Base-by-base conservation (phyloP, 768 basidiomycete species). In the Termitomyces sp. region DNA sequence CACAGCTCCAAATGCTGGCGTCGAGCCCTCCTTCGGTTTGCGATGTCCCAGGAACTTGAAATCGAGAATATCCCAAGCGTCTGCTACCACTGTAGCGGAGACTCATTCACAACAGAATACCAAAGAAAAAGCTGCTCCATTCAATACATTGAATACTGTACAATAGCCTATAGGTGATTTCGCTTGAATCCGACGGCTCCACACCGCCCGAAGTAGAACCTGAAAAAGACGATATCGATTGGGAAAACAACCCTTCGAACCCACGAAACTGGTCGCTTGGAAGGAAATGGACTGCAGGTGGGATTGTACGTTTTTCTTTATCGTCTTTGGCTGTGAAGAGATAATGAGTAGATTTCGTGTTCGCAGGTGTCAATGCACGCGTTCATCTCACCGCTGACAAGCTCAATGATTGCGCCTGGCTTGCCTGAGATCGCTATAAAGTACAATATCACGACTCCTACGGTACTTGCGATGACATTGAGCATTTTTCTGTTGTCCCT, bases 401-500 rank as follows among this genome's bases (percentile, higher is more conserved):
- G 67, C 55, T 76, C 87, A 13, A 90, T 89, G 84, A 88, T 91
- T 84, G 88, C 88, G 0, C 88, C 88, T 51, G 87, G 83, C 50
- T 77, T 90, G 32, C 84, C 82, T 16, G 78, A 84, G 35, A 71
- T 89, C 13, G 86, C 83, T 1, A 36, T 59, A 9, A 81, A 77
- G 68, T 89, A 82, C 63, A 69, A 73, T 18, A 85, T 89, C 59
- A 83, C 79, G 9, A 81, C 70, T 70, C 70, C 81, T 24, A 84
- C 87, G 0, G 63, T 84, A 4, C 60, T 81, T 32, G 84, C 82
- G 8, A 69, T 90, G 71, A 88, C 85, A 7, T 76, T 91, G 32
- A 84, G 82, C 64, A 81, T 90, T 16, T 91, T 86, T 71, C 67
- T 91, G 45, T 69, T 90, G 1, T 84, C 89, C 0, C 89, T 85